Evolutionary conservation across 1,284 basidiomycete species (phyloP).

Genomic region (Ustilago xerochloae): DNA sequence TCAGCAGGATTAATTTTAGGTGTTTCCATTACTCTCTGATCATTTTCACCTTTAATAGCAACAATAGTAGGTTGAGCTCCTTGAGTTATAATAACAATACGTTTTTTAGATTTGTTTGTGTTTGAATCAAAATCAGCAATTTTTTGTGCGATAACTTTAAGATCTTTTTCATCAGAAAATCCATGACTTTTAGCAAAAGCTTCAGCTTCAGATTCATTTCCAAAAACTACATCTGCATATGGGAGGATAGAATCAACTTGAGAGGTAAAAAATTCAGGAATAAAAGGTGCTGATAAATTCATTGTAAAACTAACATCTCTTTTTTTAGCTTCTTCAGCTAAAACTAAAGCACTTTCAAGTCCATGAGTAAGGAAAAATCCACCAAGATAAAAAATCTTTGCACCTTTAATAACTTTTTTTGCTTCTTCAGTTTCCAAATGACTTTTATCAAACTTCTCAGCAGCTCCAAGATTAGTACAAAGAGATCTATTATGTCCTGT

Average conservation of each 20-base stretch:
- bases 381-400: constrained; percentile 92
- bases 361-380: constrained; percentile 99
- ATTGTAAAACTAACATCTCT: constrained; percentile 77
- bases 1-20: constrained; percentile 69
- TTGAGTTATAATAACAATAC: constrained; percentile 91
- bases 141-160: constrained; percentile 61
- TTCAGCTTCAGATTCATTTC: constrained; percentile 93
- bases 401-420: constrained; percentile 80
- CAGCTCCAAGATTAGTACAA: constrained; percentile 87
- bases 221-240: constrained; percentile 69
- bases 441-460: constrained; percentile 85
- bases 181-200: constrained; percentile 80
- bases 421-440: constrained; percentile 84
- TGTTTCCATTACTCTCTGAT: constrained; percentile 71
- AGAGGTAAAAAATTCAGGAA: constrained; percentile 89
- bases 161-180: constrained; percentile 59
- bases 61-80: constrained; percentile 85
- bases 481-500: constrained; percentile 94
- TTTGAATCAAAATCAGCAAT: constrained; percentile 59
- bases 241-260: constrained; percentile 65
- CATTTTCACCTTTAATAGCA: constrained; percentile 74
- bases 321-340: constrained; percentile 83
- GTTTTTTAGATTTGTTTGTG: constrained; percentile 71
- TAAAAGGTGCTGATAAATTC: constrained; percentile 98
- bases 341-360: constrained; percentile 77